Conservation (phyloP, 768 basidiomycete genomes). For the Cystofilobasidium capitatum region DNA sequence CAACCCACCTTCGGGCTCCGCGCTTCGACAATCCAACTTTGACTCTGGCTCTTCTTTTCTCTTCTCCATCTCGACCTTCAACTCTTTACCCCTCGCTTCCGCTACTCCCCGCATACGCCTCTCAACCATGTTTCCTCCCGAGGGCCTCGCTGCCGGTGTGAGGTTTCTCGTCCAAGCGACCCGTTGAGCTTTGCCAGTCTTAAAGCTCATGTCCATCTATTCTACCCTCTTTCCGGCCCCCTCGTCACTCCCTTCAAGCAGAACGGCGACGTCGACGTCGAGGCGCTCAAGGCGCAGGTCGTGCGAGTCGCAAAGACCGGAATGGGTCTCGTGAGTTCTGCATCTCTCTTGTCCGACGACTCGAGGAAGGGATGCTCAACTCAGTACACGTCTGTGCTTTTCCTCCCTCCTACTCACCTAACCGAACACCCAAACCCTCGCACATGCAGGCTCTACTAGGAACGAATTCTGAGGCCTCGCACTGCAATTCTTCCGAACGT, state of each 20-base stretch:
- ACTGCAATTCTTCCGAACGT: slow-evolving; percentile 37
- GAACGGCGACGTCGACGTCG: slow-evolving; percentile 53
- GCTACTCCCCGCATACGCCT: no score
- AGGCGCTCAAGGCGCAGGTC: slow-evolving; percentile 58
- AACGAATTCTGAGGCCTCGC: slow-evolving; percentile 45
- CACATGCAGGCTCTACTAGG: slow-evolving; percentile 22
- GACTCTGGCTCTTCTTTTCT: background rate
- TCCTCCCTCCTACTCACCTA: no score
- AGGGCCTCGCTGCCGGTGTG: no score
- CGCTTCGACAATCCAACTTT: no score
- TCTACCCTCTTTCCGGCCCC: slow-evolving; percentile 40
- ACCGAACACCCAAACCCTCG: no score
- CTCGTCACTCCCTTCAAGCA: slow-evolving; percentile 59
- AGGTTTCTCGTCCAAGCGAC: no score
- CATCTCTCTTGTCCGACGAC: background rate
- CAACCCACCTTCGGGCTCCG: no score
- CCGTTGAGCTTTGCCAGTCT: no score
- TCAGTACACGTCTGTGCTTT: background rate
- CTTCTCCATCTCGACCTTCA: background rate
- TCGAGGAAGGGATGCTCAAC: background rate
- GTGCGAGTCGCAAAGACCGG: slow-evolving; percentile 61
- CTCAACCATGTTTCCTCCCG: no score
- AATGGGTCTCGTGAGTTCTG: slow-evolving; percentile 30
- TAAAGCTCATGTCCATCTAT: slow-evolving; percentile 52
- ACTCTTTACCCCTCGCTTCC: no score